A percentile compares a stretch with the other conserved stretches of the same genome.
These are phyloP conservation scores for Carex myosuroides DNA, from an alignment of 176 grass and related monocot genomes.

Conservation along the genomic window DNA sequence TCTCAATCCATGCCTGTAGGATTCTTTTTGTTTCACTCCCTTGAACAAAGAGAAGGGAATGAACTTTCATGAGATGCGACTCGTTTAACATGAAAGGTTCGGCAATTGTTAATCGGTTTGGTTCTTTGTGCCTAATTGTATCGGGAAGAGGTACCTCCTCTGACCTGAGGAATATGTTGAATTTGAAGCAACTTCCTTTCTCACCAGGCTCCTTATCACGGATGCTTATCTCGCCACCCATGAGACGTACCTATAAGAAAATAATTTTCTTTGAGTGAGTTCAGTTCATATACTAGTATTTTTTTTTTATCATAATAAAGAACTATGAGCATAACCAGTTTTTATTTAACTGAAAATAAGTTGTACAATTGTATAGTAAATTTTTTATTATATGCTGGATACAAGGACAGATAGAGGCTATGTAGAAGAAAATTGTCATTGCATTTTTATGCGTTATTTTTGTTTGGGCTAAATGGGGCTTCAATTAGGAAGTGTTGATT, in stretches of 20 bases:
- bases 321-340: neutral
- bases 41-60: constrained; percentile 27
- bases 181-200: constrained; percentile 62
- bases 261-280: neutral
- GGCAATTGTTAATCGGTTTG: neutral
- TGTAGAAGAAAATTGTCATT: neutral
- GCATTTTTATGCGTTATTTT: neutral
- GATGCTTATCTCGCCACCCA: constrained; percentile 86
- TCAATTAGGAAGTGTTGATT: neutral
- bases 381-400: neutral
- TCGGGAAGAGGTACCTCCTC: constrained; percentile 2
- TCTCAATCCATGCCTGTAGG: constrained; percentile 62
- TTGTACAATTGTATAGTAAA: neutral
- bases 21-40: constrained; percentile 57
- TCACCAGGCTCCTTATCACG: constrained; percentile 47
- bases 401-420: neutral
- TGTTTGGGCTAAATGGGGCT: neutral
- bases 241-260: constrained; percentile 53
- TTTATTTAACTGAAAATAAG: neutral
- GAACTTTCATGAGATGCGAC: neutral
- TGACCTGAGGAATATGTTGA: constrained; percentile 61
- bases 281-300: neutral
- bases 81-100: constrained; percentile 7
- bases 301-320: neutral
- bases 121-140: neutral